Conservation (phyloP, 805 yeast species). For the Brettanomyces custersianus region DNA sequence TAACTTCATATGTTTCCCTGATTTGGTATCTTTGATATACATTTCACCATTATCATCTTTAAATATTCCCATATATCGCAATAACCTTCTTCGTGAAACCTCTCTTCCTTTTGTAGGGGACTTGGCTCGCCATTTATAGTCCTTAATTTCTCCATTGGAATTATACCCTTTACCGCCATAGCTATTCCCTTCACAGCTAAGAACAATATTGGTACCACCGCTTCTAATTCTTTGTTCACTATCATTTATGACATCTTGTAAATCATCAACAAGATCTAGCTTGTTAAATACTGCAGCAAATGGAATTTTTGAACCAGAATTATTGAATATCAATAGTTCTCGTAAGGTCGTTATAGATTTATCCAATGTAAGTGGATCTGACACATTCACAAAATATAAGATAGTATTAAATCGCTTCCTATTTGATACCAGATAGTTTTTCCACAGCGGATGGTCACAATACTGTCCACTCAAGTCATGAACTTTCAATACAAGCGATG, state of each 20-base stretch:
- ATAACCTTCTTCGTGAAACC: too few relatives aligned
- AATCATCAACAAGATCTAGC: conserved; percentile 17
- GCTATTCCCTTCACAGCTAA: too few relatives aligned
- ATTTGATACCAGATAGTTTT: conserved; percentile 4
- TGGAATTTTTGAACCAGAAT: conserved; percentile 13
- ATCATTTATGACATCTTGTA: conserved; percentile 7
- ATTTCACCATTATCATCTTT: too few relatives aligned
- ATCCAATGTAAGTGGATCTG: conserved; percentile 20
- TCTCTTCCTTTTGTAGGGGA: neutral
- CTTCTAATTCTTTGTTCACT: neutral
- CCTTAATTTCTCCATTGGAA: conserved; percentile 1
- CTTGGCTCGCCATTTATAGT: neutral
- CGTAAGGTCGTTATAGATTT: conserved; percentile 14
- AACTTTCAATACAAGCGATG: conserved; percentile 9
- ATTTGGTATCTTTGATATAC: too few relatives aligned
- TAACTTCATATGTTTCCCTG: too few relatives aligned
- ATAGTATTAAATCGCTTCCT: conserved; percentile 11
- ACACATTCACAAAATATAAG: conserved; percentile 21
- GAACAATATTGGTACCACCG: too few relatives aligned
- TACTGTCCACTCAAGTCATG: conserved; percentile 25
- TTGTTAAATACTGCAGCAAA: conserved; percentile 23
- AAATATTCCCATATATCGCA: too few relatives aligned
- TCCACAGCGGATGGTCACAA: conserved; percentile 19
- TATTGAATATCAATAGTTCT: conserved; percentile 15
- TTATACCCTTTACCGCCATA: too few relatives aligned